A percentile compares a stretch with the other conserved stretches of the same genome.
Conservation (phyloP, 2,329 filamentous ascomycete species). For the Pseudogymnoascus sp. region DNA sequence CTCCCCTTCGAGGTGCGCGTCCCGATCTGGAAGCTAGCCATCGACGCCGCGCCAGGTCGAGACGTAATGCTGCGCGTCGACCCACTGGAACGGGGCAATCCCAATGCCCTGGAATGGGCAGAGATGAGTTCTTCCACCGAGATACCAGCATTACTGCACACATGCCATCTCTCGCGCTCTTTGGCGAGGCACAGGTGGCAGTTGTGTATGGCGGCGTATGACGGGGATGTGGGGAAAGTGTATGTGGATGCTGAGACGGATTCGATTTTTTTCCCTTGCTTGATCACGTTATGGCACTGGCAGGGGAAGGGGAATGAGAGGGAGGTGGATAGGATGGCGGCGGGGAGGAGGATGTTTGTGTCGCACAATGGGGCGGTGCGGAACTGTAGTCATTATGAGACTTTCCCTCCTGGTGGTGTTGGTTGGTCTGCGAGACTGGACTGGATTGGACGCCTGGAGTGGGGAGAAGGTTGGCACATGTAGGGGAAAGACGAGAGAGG, state of each 20-base stretch:
- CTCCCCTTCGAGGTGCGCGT: background rate
- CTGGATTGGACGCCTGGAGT: no score
- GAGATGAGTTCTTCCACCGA: background rate
- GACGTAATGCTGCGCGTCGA: background rate
- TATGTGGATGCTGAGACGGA: background rate
- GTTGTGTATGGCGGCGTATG: background rate
- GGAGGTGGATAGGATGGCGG: no score
- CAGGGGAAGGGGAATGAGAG: background rate
- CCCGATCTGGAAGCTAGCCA: background rate
- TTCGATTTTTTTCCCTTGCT: background rate
- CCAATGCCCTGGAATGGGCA: background rate
- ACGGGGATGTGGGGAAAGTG: background rate
- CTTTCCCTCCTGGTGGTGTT: no score
- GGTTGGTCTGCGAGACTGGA: no score
- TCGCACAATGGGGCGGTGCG: no score
- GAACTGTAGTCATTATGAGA: no score
- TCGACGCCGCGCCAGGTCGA: background rate
- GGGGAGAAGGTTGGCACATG: no score
- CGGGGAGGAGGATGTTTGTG: no score
- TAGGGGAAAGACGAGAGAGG: no score
- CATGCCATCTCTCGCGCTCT: background rate
- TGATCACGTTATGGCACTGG: background rate
- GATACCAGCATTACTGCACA: background rate
- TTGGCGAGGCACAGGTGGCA: no score
- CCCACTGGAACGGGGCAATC: background rate